phyloP scores from a whole-genome alignment of 352 stramenopile genomes.

The Globisporangium cystogenes region DNA sequence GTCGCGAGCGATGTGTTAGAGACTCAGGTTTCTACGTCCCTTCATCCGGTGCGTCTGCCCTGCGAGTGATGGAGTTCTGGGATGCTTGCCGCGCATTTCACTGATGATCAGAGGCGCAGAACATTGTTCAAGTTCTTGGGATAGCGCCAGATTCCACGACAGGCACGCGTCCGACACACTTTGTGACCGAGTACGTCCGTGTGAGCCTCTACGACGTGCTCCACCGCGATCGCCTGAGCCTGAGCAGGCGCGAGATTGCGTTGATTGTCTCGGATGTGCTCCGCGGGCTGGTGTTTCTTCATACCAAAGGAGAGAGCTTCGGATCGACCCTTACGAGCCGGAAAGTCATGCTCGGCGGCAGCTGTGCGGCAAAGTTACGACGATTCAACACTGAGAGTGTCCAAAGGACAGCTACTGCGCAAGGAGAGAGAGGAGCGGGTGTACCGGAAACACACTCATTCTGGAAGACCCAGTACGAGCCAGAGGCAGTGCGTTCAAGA shows the following conservation, averaged over 20 bases:
- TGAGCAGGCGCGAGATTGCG: slow-evolving; percentile 37
- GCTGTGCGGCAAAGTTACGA: slow-evolving; percentile 36
- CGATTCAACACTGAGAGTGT: slow-evolving; percentile 43
- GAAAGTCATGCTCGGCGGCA: slow-evolving; percentile 51
- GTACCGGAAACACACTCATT: slow-evolving; percentile 6
- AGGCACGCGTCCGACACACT: not conserved
- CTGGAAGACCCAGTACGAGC: slow-evolving; percentile 10
- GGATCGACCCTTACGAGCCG: slow-evolving; percentile 55
- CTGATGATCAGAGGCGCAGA: slow-evolving; percentile 9
- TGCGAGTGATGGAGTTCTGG: not conserved
- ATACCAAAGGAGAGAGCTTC: slow-evolving; percentile 27
- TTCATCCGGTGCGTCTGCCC: slow-evolving; percentile 31
- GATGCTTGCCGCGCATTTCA: not conserved
- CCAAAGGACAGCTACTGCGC: not conserved
- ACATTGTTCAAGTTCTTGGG: slow-evolving; percentile 40
- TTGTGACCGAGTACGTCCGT: slow-evolving; percentile 39
- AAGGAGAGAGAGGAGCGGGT: not conserved
- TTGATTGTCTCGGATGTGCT: slow-evolving; percentile 42
- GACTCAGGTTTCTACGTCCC: slow-evolving; percentile 16
- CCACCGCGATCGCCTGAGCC: slow-evolving; percentile 30
- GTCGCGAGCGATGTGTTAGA: slow-evolving; percentile 22
- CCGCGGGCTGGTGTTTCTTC: slow-evolving; percentile 32
- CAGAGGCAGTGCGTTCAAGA: not conserved
- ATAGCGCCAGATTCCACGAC: slow-evolving; percentile 15
- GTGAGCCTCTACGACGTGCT: slow-evolving; percentile 53